Base-by-base conservation (phyloP, 768 basidiomycete species). In the Clathrus columnatus region DNA sequence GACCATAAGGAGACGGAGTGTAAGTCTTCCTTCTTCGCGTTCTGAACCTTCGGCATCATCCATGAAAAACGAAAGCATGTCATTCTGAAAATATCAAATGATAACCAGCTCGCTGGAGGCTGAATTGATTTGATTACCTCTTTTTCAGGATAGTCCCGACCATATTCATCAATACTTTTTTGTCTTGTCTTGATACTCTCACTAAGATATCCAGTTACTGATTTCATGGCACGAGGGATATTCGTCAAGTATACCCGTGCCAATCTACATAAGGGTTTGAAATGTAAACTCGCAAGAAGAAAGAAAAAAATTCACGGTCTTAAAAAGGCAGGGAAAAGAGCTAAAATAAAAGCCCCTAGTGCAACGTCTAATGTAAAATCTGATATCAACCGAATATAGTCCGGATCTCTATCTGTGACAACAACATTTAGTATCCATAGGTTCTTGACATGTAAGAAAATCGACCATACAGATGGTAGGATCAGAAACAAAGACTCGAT, bases 401-500 rank as follows among this genome's bases (percentile, higher is more conserved):
- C 75, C 5, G 61, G 61, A 56, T 78, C 61, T 0, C 71, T 62
- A 60, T 77, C 78, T 80, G 47, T 5, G 44, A 43, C 23, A 14
- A 30, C 29, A 51, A n/a, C 2, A 5, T 54, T 26, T 47, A 53
- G 58, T 23, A 48, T 62, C 29, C 24, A 43, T 6, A 50, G 26
- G 50, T 7, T 47, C 51, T 47, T 45, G 42, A 56, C 26, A 51
- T 29, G 29, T 42, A 50, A 51, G 24, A 20, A 62, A 48, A 32
- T 47, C 36, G 10, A 11, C 7, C 36, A 11, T 69, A 48, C 54
- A 77, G 76, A 79, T 14, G 75, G 56, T 2, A 77, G 75, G 4
- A 72, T 71, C 59, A 0, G 76, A 77, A 43, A 80, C 72, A 54
- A 78, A 74, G 7, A 75, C 54, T 2, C 76, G 67, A 57, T 74